Base-by-base conservation (phyloP, 768 basidiomycete species). In the Suillus ampliporus region DNA sequence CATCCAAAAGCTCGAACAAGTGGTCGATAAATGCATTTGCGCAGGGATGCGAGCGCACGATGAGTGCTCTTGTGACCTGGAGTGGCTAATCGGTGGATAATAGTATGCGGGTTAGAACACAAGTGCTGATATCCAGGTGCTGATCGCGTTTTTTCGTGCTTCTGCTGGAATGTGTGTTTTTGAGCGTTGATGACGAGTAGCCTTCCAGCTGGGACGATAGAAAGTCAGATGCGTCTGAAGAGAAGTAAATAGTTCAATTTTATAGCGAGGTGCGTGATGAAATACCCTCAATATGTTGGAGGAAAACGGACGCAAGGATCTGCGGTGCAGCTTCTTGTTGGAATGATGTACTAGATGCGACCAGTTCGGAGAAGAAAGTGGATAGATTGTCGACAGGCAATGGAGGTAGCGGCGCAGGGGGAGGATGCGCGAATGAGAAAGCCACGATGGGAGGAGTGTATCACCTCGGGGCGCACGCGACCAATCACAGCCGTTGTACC, bases 61-160 rank as follows among this genome's bases (percentile, higher is more conserved):
- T 78, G 28, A 99, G 80, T 1, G 87, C 94, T 74, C 92, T 92
- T 21, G 87, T 83, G 15, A 93, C 81, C 97, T 97, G 65, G 5
- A 35, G 34, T 28, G 14, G 57, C 2, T 53, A 43, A 34, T 63
- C 61, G 38, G 31, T 34, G 13, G 34, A 23, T 43, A 59, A 47
- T 48, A 57, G 23, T 5, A n/a, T 15, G 17, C 31, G 28, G 26
- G 58, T 17, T 21, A 52, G 19, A 23, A 28, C n/a, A 13, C 57
- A 47, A 82, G 64, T 65, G 94, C 93, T 89, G 89, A 92, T 62
- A 80, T 79, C 89, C 91, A 94, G 5, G 80, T 79, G 43, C 73
- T 72, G 41, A 94, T 81, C 1, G 86, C 85, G 58, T 77, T 75
- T 47, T 77, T 76, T 9, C 91, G 86, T 52, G 71, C 71, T n/a